Conservation (phyloP, 345 rosid species). For the Camelina neglecta region DNA sequence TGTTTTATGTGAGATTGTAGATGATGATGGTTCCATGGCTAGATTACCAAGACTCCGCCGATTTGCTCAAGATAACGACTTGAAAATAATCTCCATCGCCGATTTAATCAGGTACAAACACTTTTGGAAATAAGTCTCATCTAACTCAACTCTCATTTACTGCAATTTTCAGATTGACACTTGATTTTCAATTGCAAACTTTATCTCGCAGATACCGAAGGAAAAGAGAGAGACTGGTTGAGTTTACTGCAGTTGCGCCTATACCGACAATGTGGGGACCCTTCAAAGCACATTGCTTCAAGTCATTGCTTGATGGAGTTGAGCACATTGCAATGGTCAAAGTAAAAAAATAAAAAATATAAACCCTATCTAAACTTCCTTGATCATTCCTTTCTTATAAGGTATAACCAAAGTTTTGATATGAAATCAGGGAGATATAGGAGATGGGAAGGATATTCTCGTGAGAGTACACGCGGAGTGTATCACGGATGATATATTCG, state of each 20-base stretch:
- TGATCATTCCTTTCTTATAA: background rate
- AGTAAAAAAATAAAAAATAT: conserved; percentile 49
- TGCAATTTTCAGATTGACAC: background rate
- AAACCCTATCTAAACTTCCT: background rate
- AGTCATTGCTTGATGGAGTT: conserved; percentile 82
- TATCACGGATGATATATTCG: conserved; percentile 94
- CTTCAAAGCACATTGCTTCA: conserved; percentile 79
- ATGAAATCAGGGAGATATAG: conserved; percentile 63
- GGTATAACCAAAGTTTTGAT: background rate
- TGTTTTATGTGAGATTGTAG: conserved; percentile 88
- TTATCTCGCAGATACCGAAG: conserved; percentile 65
- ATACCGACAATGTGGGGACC: conserved; percentile 97
- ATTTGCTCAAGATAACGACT: conserved; percentile 63
- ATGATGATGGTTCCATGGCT: conserved; percentile 99
- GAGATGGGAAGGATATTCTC: conserved; percentile 74
- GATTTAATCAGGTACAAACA: conserved; percentile 76
- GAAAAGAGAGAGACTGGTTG: conserved; percentile 83
- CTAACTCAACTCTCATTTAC: background rate
- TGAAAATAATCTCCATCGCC: conserved; percentile 81
- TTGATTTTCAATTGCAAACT: conserved; percentile 2
- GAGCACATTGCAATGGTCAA: conserved; percentile 99
- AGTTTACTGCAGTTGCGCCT: conserved; percentile 65
- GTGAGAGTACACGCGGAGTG: conserved; percentile 96
- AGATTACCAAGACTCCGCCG: conserved; percentile 79
- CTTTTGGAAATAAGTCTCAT: background rate